Percentiles rank a stretch among this genome's conserved stretches.
Evolutionary conservation across 805 yeast genomes (phyloP).

Genomic region (Saccharomycopsis selenospora): DNA sequence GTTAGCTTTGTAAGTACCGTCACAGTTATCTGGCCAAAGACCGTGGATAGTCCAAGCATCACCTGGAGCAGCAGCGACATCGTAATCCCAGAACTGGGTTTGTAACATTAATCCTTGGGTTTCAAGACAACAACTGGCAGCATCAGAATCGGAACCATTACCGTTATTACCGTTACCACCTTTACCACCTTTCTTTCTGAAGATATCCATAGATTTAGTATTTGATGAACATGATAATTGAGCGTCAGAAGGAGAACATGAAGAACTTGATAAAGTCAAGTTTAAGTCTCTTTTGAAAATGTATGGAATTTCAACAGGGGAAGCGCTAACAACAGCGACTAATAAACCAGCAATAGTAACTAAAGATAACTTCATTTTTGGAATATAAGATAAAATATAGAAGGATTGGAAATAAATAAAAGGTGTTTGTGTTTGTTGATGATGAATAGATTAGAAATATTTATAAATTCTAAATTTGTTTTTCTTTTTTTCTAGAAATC

Average conservation of each 20-base stretch:
- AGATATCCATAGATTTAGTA: background rate
- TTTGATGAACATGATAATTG: slow-evolving; percentile 11
- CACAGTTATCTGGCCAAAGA: slow-evolving; percentile 83
- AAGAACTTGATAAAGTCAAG: slow-evolving; percentile 7
- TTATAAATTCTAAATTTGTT: too few relatives aligned
- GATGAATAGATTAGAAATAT: too few relatives aligned
- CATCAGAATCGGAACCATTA: background rate
- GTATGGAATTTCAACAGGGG: slow-evolving; percentile 12
- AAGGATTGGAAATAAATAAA: too few relatives aligned
- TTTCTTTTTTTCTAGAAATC: too few relatives aligned
- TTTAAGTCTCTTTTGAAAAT: slow-evolving; percentile 18
- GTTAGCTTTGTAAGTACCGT: slow-evolving; percentile 72
- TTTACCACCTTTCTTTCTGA: too few relatives aligned
- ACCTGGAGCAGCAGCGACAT: slow-evolving; percentile 64
- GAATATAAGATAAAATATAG: background rate
- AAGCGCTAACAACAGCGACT: slow-evolving; percentile 7
- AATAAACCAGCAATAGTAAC: slow-evolving; percentile 6
- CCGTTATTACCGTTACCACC: too few relatives aligned
- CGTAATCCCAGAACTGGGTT: slow-evolving; percentile 92
- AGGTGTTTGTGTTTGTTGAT: too few relatives aligned
- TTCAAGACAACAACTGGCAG: slow-evolving; percentile 75
- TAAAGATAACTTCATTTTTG: background rate
- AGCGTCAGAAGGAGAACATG: slow-evolving; percentile 8
- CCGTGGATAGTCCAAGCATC: slow-evolving; percentile 78
- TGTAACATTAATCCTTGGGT: slow-evolving; percentile 70